Base-by-base conservation (phyloP, 345 rosid species). In the Gossypium bickii region DNA sequence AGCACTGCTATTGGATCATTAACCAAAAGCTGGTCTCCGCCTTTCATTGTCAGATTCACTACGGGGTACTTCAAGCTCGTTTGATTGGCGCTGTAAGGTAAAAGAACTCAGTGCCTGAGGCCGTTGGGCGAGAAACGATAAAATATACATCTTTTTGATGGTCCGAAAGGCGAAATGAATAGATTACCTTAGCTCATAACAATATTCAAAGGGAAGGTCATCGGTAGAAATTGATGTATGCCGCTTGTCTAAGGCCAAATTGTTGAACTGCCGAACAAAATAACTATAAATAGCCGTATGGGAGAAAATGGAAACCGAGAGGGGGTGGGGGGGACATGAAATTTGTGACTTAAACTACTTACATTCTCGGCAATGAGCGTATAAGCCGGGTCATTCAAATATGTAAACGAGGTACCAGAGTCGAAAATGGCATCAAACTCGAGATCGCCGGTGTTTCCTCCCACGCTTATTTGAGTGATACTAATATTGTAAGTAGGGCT, bases 351-450 rank as follows among this genome's bases (percentile, higher is more conserved):
- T 17, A 59, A 86, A 61, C 67, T 47, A 78, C 97, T 83, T 85
- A 95, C 98, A 16, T 77, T 83, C 67, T 87, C 81, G 62, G 97
- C 44, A 52, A 93, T 79, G 60, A 80, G 75, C 0, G 90, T 80
- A 81, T 93, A 96, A 58, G 93, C 90, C 9, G 88, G 94, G 71
- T 87, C 86, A 17, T 90, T 95, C 79, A 95, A 84, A 77, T 91
- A 93, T 20, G 99, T 89, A 76, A 95, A 95, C 8, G 98, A 91
- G 75, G 98, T 95, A 29, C 99, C 99, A 0, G 99, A 78, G 82
- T 95, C 99, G 17, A 53, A 53, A 53, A 53, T 7, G 20, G 57
- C 57, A 79, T 70, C 43, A 53, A 90, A 91, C 27, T 87, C 88
- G 51, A 87, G 79, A 87, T 88, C 81, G 0, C 56, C 47, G 12